Percentiles rank a stretch among this genome's conserved stretches.
Evolutionary conservation across 176 grass and related monocot genomes (phyloP).

Genomic region (Carex pumila): DNA sequence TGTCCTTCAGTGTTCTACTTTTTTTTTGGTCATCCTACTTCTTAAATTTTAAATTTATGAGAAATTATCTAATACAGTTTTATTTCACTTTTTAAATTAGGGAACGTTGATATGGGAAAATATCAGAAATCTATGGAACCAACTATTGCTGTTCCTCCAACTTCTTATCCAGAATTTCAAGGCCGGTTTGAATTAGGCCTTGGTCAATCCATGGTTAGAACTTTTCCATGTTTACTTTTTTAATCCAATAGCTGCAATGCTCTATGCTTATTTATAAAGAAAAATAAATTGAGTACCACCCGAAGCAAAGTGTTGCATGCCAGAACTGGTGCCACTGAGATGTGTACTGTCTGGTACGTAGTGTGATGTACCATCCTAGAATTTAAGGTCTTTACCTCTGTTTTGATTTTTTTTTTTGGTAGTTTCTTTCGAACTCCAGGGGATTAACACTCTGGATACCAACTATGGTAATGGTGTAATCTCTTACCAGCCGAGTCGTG

Average conservation of each 20-base stretch:
- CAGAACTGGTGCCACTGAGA: neutral
- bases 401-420: neutral
- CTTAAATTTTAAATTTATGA: neutral
- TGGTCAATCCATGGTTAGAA: conserved; percentile 63
- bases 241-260: neutral
- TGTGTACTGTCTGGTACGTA: neutral
- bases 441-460: neutral
- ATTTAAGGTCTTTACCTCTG: neutral
- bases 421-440: neutral
- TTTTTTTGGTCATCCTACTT: neutral
- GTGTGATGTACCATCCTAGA: neutral
- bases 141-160: conserved; percentile 31
- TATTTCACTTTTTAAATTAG: conserved; percentile 26
- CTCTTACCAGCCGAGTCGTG: neutral
- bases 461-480: neutral
- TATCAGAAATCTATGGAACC: conserved; percentile 42
- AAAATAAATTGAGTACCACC: neutral
- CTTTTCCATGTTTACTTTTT: neutral
- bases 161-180: conserved; percentile 49
- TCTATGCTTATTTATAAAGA: conserved; percentile 5
- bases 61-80: neutral
- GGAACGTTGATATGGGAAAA: conserved; percentile 30
- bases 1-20: neutral
- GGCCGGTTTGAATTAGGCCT: conserved; percentile 49
- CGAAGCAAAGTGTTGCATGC: neutral